phyloP scores from a whole-genome alignment of 345 rosid species.

The Melastoma malabathricum region DNA sequence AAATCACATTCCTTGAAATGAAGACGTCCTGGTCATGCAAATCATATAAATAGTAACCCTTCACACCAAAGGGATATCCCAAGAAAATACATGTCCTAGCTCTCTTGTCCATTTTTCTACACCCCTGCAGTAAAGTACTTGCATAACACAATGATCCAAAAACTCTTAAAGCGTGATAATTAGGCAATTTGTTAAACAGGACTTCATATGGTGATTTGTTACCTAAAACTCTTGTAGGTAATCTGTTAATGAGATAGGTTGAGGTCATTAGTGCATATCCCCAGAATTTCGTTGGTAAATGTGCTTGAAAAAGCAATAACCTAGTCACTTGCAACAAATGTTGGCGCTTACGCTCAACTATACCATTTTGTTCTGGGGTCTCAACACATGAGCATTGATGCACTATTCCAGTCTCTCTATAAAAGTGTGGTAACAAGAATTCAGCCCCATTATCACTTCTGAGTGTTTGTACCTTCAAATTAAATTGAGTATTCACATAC shows the following conservation, averaged over 20 bases:
- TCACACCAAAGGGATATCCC: background rate
- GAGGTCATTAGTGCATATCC: no score
- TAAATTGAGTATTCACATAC: background rate
- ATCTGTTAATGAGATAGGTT: background rate
- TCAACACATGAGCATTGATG: background rate
- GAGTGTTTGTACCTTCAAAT: background rate
- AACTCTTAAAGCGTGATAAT: background rate
- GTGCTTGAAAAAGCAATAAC: background rate
- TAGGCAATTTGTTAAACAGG: background rate
- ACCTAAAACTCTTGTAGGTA: background rate
- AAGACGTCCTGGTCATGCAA: background rate
- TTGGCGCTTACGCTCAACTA: conserved; percentile 3
- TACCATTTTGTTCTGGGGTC: conserved; percentile 2
- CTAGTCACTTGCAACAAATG: background rate
- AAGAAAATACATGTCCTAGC: background rate
- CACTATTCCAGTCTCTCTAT: background rate
- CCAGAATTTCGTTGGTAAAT: no score
- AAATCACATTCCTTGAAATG: background rate
- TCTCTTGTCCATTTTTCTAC: background rate
- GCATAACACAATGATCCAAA: background rate
- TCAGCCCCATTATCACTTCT: conserved; percentile 5
- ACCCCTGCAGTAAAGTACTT: background rate
- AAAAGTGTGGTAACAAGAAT: background rate
- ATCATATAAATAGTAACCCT: no score
- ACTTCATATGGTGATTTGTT: background rate